Evolutionary conservation across 441 rosid species (phyloP), one percentile per base, ranked within the genome.

Genomic region (Gossypium trilobum): DNA sequence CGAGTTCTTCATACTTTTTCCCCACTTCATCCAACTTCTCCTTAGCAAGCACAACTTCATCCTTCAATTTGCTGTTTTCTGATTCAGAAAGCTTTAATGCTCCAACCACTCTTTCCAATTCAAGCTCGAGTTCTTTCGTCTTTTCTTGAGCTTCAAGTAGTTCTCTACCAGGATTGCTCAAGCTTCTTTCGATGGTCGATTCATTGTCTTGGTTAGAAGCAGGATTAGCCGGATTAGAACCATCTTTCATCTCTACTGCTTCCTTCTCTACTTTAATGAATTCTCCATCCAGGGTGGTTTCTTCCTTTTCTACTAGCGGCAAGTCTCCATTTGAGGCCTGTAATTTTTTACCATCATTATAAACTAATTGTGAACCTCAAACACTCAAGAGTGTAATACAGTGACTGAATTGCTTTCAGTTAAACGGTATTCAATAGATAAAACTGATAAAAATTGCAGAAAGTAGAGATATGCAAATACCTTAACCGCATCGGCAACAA

Each of bases 201-300:
- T 79, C 80, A 48, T 79, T 66, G 31, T 82, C 83, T 70, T 77
- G 75, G 3, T 25, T 27, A 39, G 78, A 68, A 63, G 66, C 71
- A 3, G 81, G 70, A 64, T 78, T 79, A 16, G 77, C 78, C 57
- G 59, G 62, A 76, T 78, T 79, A 29, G 87, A 70, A 69, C 73
- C 76, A 70, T 86, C 96, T 75, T 89, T 90, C 39, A 75, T 79
- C 72, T 89, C 94, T 6, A 89, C 72, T 5, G 86, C 79, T 79
- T 92, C 99, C 85, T 82, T 91, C 85, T 95, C 98, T 59, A 95
- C 93, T 79, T 95, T 95, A 65, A 95, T 88, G 86, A 95, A 93
- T 78, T 88, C 98, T 61, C 93, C 97, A 74, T 87, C 99, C 46
- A 80, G 73, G 60, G 79, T 66, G 71, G 81, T 81, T 81, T 91